Conservation (phyloP, 2,329 filamentous ascomycete genomes). For the Colletotrichum caudatum region DNA sequence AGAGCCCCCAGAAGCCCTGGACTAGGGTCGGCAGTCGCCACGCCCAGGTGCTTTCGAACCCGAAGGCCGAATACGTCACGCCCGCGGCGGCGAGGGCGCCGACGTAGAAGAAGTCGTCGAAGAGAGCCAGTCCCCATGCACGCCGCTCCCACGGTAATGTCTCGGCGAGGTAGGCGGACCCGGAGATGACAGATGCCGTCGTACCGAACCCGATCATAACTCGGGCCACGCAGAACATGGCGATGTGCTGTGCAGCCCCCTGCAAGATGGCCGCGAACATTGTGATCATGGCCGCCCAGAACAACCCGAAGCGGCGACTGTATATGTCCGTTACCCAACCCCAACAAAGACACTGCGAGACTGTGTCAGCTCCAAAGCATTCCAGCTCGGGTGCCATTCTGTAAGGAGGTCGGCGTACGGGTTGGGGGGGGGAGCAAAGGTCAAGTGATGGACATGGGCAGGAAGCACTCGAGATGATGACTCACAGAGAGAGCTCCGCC, state of each 20-base stretch:
- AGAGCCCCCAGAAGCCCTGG: constrained; percentile 11
- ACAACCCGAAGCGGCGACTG: constrained; percentile 9
- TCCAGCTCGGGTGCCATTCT: not conserved
- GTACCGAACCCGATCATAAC: constrained; percentile 7
- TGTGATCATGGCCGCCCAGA: constrained; percentile 23
- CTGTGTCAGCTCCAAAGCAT: not conserved
- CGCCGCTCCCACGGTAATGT: constrained; percentile 17
- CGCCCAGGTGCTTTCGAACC: constrained; percentile 21
- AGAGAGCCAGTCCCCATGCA: constrained; percentile 10
- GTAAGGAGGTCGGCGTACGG: too few species aligned
- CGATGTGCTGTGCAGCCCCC: constrained; percentile 9
- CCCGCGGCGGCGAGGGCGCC: constrained; percentile 15
- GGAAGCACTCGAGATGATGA: not conserved
- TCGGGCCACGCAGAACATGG: constrained; percentile 28
- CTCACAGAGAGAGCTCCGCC: constrained; percentile 22
- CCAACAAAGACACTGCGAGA: constrained; percentile 14
- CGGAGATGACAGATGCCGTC: constrained; percentile 19
- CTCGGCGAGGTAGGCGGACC: constrained; percentile 22
- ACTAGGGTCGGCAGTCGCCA: constrained; percentile 21
- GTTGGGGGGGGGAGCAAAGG: not conserved
- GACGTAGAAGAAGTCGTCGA: constrained; percentile 24
- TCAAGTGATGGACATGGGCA: too few species aligned
- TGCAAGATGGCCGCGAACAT: constrained; percentile 17
- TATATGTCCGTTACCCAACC: constrained; percentile 16
- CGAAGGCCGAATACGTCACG: constrained; percentile 15